Evolutionary conservation across 2,329 filamentous ascomycete species (phyloP).

Genomic region (Cercospora sp.): DNA sequence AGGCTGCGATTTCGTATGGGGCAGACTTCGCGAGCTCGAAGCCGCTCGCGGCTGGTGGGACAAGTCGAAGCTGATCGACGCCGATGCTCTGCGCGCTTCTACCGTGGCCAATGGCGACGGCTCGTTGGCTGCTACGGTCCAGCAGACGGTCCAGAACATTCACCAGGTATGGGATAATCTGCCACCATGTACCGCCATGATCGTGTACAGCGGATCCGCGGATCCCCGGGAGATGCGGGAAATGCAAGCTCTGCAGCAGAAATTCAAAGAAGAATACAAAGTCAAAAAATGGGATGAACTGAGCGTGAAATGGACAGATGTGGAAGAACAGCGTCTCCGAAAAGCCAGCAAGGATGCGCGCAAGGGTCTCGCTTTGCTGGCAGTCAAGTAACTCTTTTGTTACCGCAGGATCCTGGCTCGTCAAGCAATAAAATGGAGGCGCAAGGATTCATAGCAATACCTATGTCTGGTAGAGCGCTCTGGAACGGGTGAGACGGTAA

Average conservation of each 20-base stretch:
- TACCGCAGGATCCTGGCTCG: neutral
- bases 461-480: neutral
- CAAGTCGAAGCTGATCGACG: constrained; percentile 47
- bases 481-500: neutral
- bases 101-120: constrained; percentile 23
- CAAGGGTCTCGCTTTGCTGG: constrained; percentile 60
- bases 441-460: neutral
- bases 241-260: constrained; percentile 58
- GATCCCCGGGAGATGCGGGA: constrained; percentile 60
- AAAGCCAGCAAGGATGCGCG: constrained; percentile 58
- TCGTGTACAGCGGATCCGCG: constrained; percentile 65
- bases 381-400: constrained; percentile 51
- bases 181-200: constrained; percentile 60
- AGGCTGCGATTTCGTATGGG: constrained; percentile 65
- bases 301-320: constrained; percentile 65
- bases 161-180: constrained; percentile 56
- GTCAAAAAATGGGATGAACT: constrained; percentile 65
- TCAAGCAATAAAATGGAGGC: neutral
- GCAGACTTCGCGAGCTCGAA: constrained; percentile 62
- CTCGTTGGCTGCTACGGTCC: constrained; percentile 49
- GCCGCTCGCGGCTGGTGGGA: constrained; percentile 62
- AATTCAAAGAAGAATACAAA: constrained; percentile 58
- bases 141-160: constrained; percentile 55
- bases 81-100: constrained; percentile 37
- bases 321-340: constrained; percentile 61